Evolutionary conservation across 1,139 yeast genomes (phyloP).

Genomic region (Nematodospora anomalae): DNA sequence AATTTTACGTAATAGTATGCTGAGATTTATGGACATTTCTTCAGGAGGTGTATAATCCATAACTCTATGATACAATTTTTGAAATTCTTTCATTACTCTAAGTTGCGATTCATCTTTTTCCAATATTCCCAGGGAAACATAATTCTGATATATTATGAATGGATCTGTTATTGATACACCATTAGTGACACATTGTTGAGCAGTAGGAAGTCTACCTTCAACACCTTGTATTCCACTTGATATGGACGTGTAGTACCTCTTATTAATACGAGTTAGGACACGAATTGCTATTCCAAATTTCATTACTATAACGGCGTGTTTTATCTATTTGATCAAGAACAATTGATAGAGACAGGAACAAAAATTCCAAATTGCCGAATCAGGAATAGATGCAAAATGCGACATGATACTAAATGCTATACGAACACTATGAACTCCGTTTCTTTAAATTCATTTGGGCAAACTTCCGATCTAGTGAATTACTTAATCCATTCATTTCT

Average conservation of each 20-base stretch:
- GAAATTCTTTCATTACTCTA: slow-evolving; percentile 64
- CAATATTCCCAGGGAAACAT: slow-evolving; percentile 51
- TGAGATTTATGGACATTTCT: slow-evolving; percentile 48
- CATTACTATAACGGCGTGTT: too few species aligned
- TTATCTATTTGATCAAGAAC: too few species aligned
- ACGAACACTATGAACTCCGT: not conserved
- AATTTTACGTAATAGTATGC: slow-evolving; percentile 47
- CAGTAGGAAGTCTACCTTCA: slow-evolving; percentile 36
- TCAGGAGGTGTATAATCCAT: slow-evolving; percentile 61
- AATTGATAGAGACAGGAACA: not conserved
- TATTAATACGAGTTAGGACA: too few species aligned
- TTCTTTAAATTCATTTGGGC: slow-evolving; percentile 33
- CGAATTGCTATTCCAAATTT: too few species aligned
- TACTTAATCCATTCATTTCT: slow-evolving; percentile 71
- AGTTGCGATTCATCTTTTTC: slow-evolving; percentile 59
- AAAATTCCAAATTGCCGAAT: not conserved
- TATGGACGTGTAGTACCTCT: not conserved
- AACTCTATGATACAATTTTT: slow-evolving; percentile 58
- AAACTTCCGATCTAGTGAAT: slow-evolving; percentile 44
- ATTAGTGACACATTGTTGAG: not conserved
- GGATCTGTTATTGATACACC: slow-evolving; percentile 63
- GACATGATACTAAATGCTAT: not conserved
- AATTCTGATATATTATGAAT: slow-evolving; percentile 53
- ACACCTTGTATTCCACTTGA: slow-evolving; percentile 26
- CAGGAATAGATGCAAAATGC: not conserved